Conservation (phyloP, 164 flowering plant genomes). For the Berberis thunbergii region DNA sequence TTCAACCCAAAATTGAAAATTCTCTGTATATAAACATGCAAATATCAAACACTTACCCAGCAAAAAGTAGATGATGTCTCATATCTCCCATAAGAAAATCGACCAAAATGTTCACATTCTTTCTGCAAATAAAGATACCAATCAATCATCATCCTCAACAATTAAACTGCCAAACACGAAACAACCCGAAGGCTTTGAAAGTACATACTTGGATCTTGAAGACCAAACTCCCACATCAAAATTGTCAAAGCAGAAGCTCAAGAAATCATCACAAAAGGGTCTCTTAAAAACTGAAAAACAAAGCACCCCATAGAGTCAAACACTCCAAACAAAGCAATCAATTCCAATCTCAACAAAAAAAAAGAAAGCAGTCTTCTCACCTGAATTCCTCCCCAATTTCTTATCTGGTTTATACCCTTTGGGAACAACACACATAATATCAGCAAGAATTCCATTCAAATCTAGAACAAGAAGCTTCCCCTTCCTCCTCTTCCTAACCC, state of each 20-base stretch:
- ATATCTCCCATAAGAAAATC: background rate
- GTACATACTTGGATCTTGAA: constrained; percentile 50
- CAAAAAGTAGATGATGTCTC: background rate
- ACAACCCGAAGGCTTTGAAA: background rate
- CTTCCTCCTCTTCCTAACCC: constrained; percentile 1
- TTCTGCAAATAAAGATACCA: background rate
- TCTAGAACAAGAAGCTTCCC: constrained; percentile 68
- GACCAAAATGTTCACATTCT: too few species aligned
- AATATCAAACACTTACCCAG: background rate
- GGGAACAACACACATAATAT: constrained; percentile 39
- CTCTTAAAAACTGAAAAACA: constrained; percentile 55
- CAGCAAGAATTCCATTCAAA: constrained; percentile 72
- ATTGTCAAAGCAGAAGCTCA: constrained; percentile 66
- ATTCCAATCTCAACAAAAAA: background rate
- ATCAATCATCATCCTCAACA: background rate
- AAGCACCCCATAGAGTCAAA: background rate
- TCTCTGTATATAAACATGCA: too few species aligned
- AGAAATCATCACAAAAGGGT: constrained; percentile 60
- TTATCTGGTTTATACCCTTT: constrained; percentile 26
- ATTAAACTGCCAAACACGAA: background rate
- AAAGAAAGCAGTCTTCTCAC: constrained; percentile 22
- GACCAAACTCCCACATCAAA: constrained; percentile 88
- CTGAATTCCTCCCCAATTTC: constrained; percentile 33
- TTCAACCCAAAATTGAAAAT: too few species aligned
- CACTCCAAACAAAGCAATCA: background rate